These are phyloP conservation scores for Parascedosporium putredinis DNA, from an alignment of 2,329 filamentous ascomycete genomes.

Conservation along the genomic window DNA sequence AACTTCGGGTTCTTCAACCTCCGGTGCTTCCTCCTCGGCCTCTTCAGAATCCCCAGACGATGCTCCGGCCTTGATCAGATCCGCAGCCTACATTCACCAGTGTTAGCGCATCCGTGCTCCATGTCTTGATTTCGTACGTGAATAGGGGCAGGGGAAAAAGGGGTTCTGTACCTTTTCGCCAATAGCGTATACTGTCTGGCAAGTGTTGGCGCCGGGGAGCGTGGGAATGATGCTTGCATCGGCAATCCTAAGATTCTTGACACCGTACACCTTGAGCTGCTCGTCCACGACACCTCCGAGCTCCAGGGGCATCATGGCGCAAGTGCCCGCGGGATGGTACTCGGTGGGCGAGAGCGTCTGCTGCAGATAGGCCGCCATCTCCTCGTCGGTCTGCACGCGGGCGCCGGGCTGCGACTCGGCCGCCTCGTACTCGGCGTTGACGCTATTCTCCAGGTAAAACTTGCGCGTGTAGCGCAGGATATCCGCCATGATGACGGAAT, in stretches of 20 bases:
- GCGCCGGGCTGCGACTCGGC: constrained; percentile 22
- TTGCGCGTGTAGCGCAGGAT: constrained; percentile 25
- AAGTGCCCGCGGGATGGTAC: constrained; percentile 40
- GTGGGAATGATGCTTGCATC: constrained; percentile 36
- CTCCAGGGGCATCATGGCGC: constrained; percentile 35
- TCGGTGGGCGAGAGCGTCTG: constrained; percentile 14
- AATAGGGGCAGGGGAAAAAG: neutral
- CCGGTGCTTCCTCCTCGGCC: neutral
- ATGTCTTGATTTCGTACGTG: no score
- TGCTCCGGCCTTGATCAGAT: constrained; percentile 19
- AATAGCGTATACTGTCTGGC: constrained; percentile 19
- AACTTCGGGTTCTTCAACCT: neutral
- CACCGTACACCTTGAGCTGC: constrained; percentile 31
- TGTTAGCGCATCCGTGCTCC: no score
- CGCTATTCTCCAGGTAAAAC: constrained; percentile 25
- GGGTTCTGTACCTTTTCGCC: constrained; percentile 23
- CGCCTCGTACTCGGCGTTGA: constrained; percentile 21
- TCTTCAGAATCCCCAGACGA: neutral
- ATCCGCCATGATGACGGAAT: constrained; percentile 26
- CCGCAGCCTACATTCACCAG: constrained; percentile 17
- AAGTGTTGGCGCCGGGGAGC: constrained; percentile 26
- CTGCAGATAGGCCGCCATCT: constrained; percentile 16
- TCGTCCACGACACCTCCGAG: constrained; percentile 34
- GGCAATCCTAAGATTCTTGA: constrained; percentile 31
- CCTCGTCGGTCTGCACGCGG: constrained; percentile 21